Evolutionary conservation across 164 flowering plant species (phyloP), one percentile per base, ranked within the genome.

Genomic region (Platanus orientalis): DNA sequence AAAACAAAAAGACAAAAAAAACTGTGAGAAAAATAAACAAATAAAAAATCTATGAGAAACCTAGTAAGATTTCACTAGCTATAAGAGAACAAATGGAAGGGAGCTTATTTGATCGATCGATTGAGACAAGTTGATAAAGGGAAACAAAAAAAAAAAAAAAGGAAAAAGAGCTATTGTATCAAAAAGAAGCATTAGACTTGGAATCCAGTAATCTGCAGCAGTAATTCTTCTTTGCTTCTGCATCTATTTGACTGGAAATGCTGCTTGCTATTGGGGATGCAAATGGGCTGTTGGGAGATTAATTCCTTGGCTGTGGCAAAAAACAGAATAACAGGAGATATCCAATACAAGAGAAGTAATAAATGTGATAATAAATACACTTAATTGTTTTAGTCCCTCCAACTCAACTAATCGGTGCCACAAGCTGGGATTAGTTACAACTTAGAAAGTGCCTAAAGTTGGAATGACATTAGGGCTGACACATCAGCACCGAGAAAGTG

Each of bases 221-320:
- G 55, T 62, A 58, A 39, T 11, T 65, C 64, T 72, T 62, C 62
- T 73, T 58, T 71, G 53, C 57, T 58, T 63, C 70, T 62, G 69
- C 66, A 54, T 54, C 76, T 82, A 80, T 69, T 66, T 71, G 54
- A 73, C 74, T 61, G 19, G 87, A 77, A 58, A 79, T 78, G 73
- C 87, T 63, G 72, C 72, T 80, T 62, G 69, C 68, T 30, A 77
- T 63, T 11, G 79, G 71, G 64, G 86, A 67, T 48, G 92, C 83
- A 71, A 87, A 87, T 24, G 92, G 89, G 72, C 86, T 84, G 60
- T 87, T 0, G 89, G 92, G 17, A 84, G 88, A 61, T 83, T 67
- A 17, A 81, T 64, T 59, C 72, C 85, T 61, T 73, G 83, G 69
- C 69, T 76, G 77, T 77, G 67, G 69, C 5, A 61, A 69, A 36